These are phyloP conservation scores for Apophysomyces sp. DNA, from an alignment of 371 early-diverging fungal genomes.

Conservation along the genomic window DNA sequence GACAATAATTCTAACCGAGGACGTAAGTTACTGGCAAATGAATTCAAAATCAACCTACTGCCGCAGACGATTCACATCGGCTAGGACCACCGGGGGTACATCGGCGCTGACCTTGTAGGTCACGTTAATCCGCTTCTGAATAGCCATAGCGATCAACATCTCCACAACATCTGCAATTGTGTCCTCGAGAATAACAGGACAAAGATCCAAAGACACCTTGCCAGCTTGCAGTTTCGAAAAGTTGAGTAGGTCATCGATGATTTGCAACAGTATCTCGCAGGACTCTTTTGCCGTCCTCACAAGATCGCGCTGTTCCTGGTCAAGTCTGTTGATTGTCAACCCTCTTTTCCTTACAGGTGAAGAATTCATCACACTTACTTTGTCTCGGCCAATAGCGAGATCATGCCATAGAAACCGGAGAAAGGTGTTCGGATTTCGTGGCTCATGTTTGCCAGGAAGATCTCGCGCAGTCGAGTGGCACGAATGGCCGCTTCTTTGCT, in stretches of 20 bases:
- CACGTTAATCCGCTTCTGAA: constrained; percentile 50
- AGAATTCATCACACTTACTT: neutral
- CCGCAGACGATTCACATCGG: constrained; percentile 48
- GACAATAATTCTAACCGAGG: constrained; percentile 25
- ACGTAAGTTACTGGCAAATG: neutral
- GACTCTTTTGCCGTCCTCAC: constrained; percentile 60
- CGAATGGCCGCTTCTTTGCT: constrained; percentile 50
- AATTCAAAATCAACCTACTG: constrained; percentile 25
- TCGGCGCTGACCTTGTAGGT: constrained; percentile 39
- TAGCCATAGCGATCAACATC: constrained; percentile 51
- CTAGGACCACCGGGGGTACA: constrained; percentile 37
- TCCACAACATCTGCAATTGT: constrained; percentile 56
- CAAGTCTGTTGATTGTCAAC: constrained; percentile 16
- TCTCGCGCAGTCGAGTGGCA: constrained; percentile 45
- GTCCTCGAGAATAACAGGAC: constrained; percentile 51
- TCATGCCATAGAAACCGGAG: constrained; percentile 61
- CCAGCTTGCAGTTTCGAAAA: constrained; percentile 66
- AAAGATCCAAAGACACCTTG: constrained; percentile 53
- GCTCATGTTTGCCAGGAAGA: constrained; percentile 63
- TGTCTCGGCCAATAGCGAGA: constrained; percentile 55
- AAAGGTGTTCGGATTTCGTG: constrained; percentile 57
- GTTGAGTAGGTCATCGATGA: constrained; percentile 64
- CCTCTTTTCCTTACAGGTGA: neutral
- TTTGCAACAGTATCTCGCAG: constrained; percentile 57
- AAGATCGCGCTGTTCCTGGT: constrained; percentile 56